Evolutionary conservation across 257 asterid species (phyloP), one percentile per base, ranked within the genome.

Genomic region (Petrea volubilis): DNA sequence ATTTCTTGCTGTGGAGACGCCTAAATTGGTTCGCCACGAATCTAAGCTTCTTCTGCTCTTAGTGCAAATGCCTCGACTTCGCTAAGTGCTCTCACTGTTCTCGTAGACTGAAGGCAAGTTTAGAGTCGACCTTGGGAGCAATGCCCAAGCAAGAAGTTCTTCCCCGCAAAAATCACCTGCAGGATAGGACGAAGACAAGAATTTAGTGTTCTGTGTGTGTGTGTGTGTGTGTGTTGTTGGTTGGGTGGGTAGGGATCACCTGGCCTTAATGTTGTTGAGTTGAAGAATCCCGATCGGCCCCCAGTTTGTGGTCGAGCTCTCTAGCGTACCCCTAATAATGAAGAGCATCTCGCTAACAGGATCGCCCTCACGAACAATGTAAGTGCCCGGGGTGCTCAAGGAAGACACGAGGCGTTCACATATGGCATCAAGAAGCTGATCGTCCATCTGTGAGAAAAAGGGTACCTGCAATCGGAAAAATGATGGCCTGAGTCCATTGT

Each of bases 281-380:
- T 87, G 84, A 87, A 89, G 78, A 91, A 88, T 11, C 95, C 96
- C 0, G 87, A 76, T 9, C 98, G 84, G 29, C 98, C 98, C 2
- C 98, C 98, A n/a, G 7, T 92, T 88, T 9, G 98, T 93, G 23
- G 98, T 93, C 6, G 96, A 88, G 79, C 97, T 93, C 76, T 88
- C 93, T 24, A 93, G 72, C 0, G 83, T 79, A 43, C 97, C 97
- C n/a, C 97, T 59, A 25, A 92, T 86, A 10, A 92, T 60, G 63
- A 92, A 92, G 60, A 92, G 84, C 95, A 89, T 92, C 81, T 89
- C 97, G 2, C 84, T 74, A 3, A 84, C 84, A 0, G 97, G 97
- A 77, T 92, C 97, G 2, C 96, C 97, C 82, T 92, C 97, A 1
- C 96, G 96, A 10, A 92, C 97, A 44, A 92, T 92, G 89, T 75